Percentiles rank a stretch among this genome's conserved stretches.
phyloP scores from a whole-genome alignment of 2,329 filamentous ascomycete genomes.

The Ophiosphaerella korrae region DNA sequence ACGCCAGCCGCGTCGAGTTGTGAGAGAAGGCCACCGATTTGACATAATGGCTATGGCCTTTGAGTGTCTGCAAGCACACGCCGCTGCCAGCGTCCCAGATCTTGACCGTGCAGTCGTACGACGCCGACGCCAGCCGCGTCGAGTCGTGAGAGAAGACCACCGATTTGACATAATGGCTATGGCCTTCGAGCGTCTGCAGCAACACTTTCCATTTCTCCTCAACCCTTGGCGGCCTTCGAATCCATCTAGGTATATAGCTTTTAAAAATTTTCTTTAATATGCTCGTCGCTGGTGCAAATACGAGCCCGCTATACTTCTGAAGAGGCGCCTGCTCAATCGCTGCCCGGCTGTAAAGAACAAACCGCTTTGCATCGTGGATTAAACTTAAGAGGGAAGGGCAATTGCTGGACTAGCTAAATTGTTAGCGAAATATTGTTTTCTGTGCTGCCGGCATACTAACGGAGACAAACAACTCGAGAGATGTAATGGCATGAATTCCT shows the following conservation, averaged over 20 bases:
- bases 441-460: background rate
- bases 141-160: too few species aligned
- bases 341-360: slow-evolving; percentile 1
- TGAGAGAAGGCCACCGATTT: too few species aligned
- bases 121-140: too few species aligned
- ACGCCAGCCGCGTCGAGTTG: too few species aligned
- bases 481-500: background rate
- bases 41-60: too few species aligned
- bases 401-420: background rate
- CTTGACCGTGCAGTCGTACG: too few species aligned
- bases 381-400: background rate
- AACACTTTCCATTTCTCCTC: slow-evolving; percentile 6
- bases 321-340: slow-evolving; percentile 5
- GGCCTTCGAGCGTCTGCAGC: too few species aligned
- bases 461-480: background rate
- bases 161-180: too few species aligned
- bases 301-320: slow-evolving; percentile 5
- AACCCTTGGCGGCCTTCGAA: background rate
- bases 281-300: slow-evolving; percentile 3
- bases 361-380: slow-evolving; percentile 3
- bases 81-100: too few species aligned
- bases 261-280: background rate
- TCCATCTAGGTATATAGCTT: background rate
- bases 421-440: background rate
- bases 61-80: too few species aligned